Evolutionary conservation across 148 eudicot species (phyloP).

Genomic region (Amaranthus palmeri): DNA sequence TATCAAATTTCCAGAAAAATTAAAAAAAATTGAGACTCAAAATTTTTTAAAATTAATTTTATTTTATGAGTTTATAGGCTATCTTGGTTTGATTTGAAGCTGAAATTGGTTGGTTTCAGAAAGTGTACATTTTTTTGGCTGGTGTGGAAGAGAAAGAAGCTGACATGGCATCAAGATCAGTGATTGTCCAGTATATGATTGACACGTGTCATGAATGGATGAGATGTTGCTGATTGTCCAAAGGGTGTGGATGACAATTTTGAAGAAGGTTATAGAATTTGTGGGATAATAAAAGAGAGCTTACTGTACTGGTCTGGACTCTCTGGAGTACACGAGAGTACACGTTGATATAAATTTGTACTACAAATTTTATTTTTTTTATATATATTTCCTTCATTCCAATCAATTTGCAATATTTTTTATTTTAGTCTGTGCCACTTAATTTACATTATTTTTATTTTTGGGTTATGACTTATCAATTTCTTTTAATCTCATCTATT

Average conservation of each 20-base stretch:
- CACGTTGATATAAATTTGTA: neutral
- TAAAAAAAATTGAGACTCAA: slow-evolving; percentile 1
- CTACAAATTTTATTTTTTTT: too few relatives aligned
- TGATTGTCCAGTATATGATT: slow-evolving; percentile 27
- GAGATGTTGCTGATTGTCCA: slow-evolving; percentile 34
- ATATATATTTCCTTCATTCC: too few relatives aligned
- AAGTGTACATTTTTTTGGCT: slow-evolving; percentile 19
- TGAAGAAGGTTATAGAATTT: slow-evolving; percentile 12
- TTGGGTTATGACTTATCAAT: too few relatives aligned
- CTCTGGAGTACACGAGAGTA: slow-evolving; percentile 1
- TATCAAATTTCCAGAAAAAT: slow-evolving; percentile 17
- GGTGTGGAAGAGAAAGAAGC: slow-evolving; percentile 25
- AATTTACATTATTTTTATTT: too few relatives aligned
- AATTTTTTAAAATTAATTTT: neutral
- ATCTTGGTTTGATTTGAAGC: neutral
- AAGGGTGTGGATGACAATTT: slow-evolving; percentile 17
- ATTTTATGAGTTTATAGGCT: neutral
- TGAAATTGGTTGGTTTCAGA: slow-evolving; percentile 12
- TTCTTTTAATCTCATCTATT: too few relatives aligned
- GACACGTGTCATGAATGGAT: slow-evolving; percentile 52
- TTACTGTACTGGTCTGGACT: neutral
- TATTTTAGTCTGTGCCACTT: too few relatives aligned
- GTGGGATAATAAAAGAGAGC: neutral
- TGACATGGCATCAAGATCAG: slow-evolving; percentile 49
- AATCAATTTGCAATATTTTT: too few relatives aligned